These are phyloP conservation scores for barrel medic (Medicago truncatula) DNA, from an alignment of 306 rosid species.

Conservation along the genomic window MtrunA17r5.0-ANR NC_053045.1:52543001-52543500, in stretches of 20 bases:
- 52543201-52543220: slow-evolving; percentile 28
- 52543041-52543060: neutral
- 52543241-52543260: neutral
- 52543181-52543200: slow-evolving; percentile 37
- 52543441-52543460: neutral
- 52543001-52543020: slow-evolving; percentile 8
- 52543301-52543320: neutral
- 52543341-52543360: neutral
- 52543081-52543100: slow-evolving; percentile 89
- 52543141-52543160: slow-evolving; percentile 45
- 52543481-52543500: too few species aligned
- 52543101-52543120: slow-evolving; percentile 48
- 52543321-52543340: neutral
- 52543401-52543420: neutral
- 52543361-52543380: neutral
- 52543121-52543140: slow-evolving; percentile 49
- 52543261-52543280: slow-evolving; percentile 8
- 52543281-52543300: slow-evolving; percentile 4
- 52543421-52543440: neutral
- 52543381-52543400: neutral
- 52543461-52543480: neutral
- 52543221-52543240: slow-evolving; percentile 14
- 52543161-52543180: slow-evolving; percentile 41
- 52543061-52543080: slow-evolving; percentile 88
- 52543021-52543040: neutral